Base-by-base conservation (phyloP, 208 protist genomes). In the Hexamita inflata region DNA sequence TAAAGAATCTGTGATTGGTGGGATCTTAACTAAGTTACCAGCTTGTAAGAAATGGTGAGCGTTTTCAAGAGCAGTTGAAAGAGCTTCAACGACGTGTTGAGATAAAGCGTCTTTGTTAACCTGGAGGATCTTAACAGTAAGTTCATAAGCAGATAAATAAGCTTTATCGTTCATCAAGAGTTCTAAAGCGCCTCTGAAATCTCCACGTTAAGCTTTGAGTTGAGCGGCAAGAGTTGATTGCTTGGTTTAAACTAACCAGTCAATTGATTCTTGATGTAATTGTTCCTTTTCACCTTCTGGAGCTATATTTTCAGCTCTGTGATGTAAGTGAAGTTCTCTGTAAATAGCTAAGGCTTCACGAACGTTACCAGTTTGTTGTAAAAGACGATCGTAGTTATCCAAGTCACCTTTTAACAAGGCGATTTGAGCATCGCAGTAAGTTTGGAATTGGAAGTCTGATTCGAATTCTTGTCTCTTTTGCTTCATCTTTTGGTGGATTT, bases 101-200 rank as follows among this genome's bases (percentile, higher is more conserved):
- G 38, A 38, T 42, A 38, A 49, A 32, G 32, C 34, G 28, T 40
- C 32, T 4, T 7, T 4, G 15, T n/a, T 11, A 32, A 11, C 7
- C 15, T n/a, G 9, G 9, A 70, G n/a, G 11, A 38, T 38, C 15
- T 34, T n/a, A 11, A 30, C 28, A 70, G 32, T 19, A 45, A 70
- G 64, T 34, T 70, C 64, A 70, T 45, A 70, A n/a, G 64, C 64
- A 70, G 30, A 9, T 38, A 70, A 70, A 49, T 70, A 70, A 45
- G 64, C 26, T 32, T n/a, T 40, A 49, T 70, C 64, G 24, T 70
- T n/a, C 24, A 70, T 70, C 64, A 70, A 70, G 11, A 70, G 64
- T 19, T 70, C 64, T 70, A 70, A 45, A n/a, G 64, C 64, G 11
- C 64, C 64, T 9, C 64, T 7, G 28, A 70, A n/a, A 45, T 70